phyloP scores from a whole-genome alignment of 1,284 basidiomycete species.

The Ustilago lituana region DNA sequence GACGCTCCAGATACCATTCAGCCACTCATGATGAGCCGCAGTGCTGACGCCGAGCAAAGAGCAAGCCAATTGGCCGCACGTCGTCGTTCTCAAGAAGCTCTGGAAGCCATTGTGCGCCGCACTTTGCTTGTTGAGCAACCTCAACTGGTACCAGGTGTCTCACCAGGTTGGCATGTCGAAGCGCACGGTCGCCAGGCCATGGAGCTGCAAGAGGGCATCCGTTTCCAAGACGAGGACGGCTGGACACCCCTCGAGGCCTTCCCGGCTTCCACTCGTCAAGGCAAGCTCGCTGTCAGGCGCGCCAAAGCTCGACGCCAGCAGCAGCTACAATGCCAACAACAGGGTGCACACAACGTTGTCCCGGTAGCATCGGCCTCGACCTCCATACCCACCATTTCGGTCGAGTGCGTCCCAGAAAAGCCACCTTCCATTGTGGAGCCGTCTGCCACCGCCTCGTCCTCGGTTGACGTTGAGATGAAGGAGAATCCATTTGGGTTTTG shows the following conservation, averaged over 20 bases:
- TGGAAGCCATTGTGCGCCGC: constrained; percentile 9
- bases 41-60: constrained; percentile 19
- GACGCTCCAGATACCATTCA: constrained; percentile 33
- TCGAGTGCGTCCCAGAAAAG: background rate
- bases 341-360: background rate
- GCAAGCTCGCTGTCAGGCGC: constrained; percentile 31
- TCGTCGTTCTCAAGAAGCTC: constrained; percentile 18
- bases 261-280: constrained; percentile 33
- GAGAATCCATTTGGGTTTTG: constrained; percentile 2
- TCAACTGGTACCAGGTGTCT: constrained; percentile 41
- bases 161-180: constrained; percentile 56
- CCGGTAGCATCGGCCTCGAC: background rate
- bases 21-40: constrained; percentile 50
- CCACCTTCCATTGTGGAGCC: background rate
- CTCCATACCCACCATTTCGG: constrained; percentile 13
- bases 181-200: constrained; percentile 47
- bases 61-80: constrained; percentile 24
- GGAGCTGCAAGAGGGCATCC: constrained; percentile 45
- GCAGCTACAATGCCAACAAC: background rate
- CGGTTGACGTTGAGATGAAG: constrained; percentile 15
- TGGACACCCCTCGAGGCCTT: constrained; percentile 52
- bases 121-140: constrained; percentile 9
- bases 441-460: background rate
- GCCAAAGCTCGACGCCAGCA: constrained; percentile 18
- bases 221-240: constrained; percentile 45